These are phyloP conservation scores for Malus hybrid DNA, from an alignment of 331 rosid genomes.

Conservation along the genomic window DNA sequence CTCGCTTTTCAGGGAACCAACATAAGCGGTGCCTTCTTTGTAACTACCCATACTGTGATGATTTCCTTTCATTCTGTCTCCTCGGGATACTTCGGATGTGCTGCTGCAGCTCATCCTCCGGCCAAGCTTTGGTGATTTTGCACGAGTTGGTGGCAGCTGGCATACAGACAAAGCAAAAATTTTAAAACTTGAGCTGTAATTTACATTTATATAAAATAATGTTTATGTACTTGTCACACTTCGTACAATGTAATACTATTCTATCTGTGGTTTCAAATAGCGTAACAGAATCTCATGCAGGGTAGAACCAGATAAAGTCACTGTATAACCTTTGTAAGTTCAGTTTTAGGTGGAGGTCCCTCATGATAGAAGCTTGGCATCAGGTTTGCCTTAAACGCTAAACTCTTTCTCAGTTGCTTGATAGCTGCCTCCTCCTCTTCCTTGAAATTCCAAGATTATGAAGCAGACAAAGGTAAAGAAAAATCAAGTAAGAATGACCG, in stretches of 20 bases:
- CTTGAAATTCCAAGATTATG: conserved; percentile 40
- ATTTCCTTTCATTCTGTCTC: conserved; percentile 41
- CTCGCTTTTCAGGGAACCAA: conserved; percentile 9
- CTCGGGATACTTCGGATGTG: conserved; percentile 27
- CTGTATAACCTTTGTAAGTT: conserved; percentile 71
- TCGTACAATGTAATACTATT: not conserved
- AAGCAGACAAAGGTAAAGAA: conserved; percentile 17
- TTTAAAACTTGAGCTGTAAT: conserved; percentile 19
- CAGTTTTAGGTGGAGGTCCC: conserved; percentile 94
- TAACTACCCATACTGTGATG: conserved; percentile 22
- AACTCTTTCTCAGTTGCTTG: conserved; percentile 86
- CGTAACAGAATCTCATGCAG: conserved; percentile 9
- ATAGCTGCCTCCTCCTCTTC: conserved; percentile 82
- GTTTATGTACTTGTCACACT: not conserved
- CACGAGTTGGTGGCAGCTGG: conserved; percentile 93
- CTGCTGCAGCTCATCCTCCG: conserved; percentile 61
- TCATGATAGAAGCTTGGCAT: conserved; percentile 98
- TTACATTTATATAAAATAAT: conserved; percentile 5
- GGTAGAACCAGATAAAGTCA: conserved; percentile 10
- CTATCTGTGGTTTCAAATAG: conserved; percentile 3
- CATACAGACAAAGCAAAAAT: conserved; percentile 16
- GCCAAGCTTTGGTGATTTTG: conserved; percentile 94
- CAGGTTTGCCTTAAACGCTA: conserved; percentile 85
- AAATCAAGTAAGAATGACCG: not conserved
- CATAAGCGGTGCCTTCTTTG: conserved; percentile 21